These are phyloP conservation scores for Centrapalus pauciflorus DNA, from an alignment of 129 eudicot species.

Conservation along the genomic window DNA sequence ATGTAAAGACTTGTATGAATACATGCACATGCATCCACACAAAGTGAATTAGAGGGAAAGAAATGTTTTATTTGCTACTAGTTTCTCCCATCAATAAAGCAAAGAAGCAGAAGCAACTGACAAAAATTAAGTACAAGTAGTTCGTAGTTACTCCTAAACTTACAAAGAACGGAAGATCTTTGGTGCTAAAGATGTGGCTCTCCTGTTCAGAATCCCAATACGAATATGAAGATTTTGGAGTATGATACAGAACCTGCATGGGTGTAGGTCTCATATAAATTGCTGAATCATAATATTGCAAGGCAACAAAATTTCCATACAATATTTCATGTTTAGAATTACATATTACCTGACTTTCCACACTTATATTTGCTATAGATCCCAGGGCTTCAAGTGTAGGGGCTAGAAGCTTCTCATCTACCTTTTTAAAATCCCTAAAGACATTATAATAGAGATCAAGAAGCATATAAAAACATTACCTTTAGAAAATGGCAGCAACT, in stretches of 20 bases:
- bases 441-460: neutral
- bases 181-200: slow-evolving; percentile 68
- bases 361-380: slow-evolving; percentile 75
- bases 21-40: neutral
- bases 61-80: neutral
- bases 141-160: slow-evolving; percentile 24
- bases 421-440: slow-evolving; percentile 74
- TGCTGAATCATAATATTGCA: slow-evolving; percentile 5
- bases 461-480: neutral
- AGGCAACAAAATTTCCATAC: slow-evolving; percentile 1
- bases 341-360: slow-evolving; percentile 81
- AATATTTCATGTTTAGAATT: neutral
- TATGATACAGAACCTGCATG: slow-evolving; percentile 87
- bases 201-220: slow-evolving; percentile 71
- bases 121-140: neutral
- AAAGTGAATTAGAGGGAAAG: neutral
- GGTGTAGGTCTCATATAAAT: slow-evolving; percentile 1
- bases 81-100: neutral
- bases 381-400: slow-evolving; percentile 62
- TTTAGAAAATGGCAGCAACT: neutral
- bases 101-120: neutral
- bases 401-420: slow-evolving; percentile 65
- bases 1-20: neutral
- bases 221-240: slow-evolving; percentile 89
- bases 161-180: slow-evolving; percentile 97